These are phyloP conservation scores for Fusarium napiforme DNA, from an alignment of 2,329 filamentous ascomycete genomes.

Conservation along the genomic window DNA sequence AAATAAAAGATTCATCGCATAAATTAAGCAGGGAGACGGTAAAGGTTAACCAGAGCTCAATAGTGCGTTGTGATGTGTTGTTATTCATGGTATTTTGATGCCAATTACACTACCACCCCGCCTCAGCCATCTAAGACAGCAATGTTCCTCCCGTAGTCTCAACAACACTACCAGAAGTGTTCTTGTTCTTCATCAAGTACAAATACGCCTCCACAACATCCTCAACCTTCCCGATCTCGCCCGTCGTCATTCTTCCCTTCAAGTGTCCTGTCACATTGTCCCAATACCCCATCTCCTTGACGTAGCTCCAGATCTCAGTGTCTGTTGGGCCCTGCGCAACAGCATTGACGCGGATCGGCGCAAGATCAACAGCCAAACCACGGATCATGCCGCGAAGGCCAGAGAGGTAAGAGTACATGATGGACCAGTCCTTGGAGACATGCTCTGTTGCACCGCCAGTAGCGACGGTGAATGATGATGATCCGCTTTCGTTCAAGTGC, in stretches of 20 bases:
- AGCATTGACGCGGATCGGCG: slow-evolving; percentile 33
- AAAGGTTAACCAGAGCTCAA: fast-evolving
- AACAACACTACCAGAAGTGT: slow-evolving; percentile 32
- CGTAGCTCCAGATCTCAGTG: slow-evolving; percentile 29
- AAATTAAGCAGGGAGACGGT: fast-evolving
- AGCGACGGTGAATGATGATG: slow-evolving; percentile 34
- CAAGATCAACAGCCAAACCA: slow-evolving; percentile 34
- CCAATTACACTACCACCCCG: neutral
- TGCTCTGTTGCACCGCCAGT: slow-evolving; percentile 29
- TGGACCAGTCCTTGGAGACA: slow-evolving; percentile 26
- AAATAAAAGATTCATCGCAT: no score
- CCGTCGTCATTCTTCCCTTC: slow-evolving; percentile 32
- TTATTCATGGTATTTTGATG: neutral
- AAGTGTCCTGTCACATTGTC: slow-evolving; percentile 20
- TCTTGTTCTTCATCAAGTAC: slow-evolving; percentile 41
- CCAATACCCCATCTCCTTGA: slow-evolving; percentile 33
- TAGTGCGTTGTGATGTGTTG: neutral
- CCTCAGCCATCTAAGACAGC: slow-evolving; percentile 13
- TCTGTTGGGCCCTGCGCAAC: slow-evolving; percentile 32
- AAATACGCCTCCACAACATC: slow-evolving; percentile 38
- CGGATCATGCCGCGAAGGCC: slow-evolving; percentile 29
- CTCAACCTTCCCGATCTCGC: slow-evolving; percentile 23
- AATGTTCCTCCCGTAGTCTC: slow-evolving; percentile 37
- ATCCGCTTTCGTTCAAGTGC: slow-evolving; percentile 19
- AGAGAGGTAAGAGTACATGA: slow-evolving; percentile 28